Evolutionary conservation across 345 rosid genomes (phyloP), one percentile per base, ranked within the genome.

Genomic region (Eucalyptus brandiana): DNA sequence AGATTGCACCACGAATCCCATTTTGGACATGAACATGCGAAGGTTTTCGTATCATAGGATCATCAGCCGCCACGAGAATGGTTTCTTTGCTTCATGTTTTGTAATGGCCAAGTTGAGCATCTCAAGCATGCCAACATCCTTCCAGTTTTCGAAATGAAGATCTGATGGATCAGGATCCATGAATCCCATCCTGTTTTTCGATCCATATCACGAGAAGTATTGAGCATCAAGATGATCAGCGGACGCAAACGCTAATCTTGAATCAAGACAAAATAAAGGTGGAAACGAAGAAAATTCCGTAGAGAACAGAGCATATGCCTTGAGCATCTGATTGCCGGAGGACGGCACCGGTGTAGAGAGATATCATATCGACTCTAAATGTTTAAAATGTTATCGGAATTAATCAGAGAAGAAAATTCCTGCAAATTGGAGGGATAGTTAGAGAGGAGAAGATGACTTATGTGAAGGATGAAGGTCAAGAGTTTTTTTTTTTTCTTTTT

Each of bases 381-480:
- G 45, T 76, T 76, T 21, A 37, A 76, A 76, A 37, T 76, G 45
- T 11, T 40, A 26, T 40, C 47, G 83, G 28, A 18, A 37, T 76
- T 21, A 3, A 0, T 10, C 40, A 6, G 3, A 12, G 9, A 40
- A 21, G 16, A 76, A 6, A 37, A 11, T 76, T 37, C 28, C 47
- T 37, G 16, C 83, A 11, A 76, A 76, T 21, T 21, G 83, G 42
- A 21, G 47, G 83, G 83, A 76, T 76, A 11, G 0, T 21, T 5
- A 21, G 83, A 21, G 21, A 40, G 83, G 83, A 10, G 45, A 72
- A 72, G 81, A 72, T 34, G 44, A 10, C 44, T 11, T 69, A 16
- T 6, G 45, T 6, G 28, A 37, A 23, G 83, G 83, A 37, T 72
- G 28, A 11, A 37, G 45, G 45, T 37, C 26, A 72, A 37, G 1